phyloP scores from a whole-genome alignment of 2,329 filamentous ascomycete genomes.

The Beauveria rudraprayagi region DNA sequence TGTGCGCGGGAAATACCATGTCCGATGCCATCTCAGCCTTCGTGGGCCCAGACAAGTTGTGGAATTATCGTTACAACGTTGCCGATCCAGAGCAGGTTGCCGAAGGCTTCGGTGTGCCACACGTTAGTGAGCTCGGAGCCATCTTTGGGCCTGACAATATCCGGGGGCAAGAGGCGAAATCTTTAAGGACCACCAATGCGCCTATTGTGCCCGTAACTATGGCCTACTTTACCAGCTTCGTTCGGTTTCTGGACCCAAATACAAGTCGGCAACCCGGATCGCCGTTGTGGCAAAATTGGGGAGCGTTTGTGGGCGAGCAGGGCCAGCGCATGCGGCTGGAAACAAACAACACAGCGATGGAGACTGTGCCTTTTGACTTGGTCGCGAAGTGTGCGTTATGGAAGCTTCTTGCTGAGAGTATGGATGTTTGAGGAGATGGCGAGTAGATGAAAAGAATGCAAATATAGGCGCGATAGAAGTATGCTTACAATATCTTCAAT shows the following conservation, averaged over 20 bases:
- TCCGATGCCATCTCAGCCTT: conserved; percentile 10
- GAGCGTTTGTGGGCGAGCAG: neutral
- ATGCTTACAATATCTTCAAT: neutral
- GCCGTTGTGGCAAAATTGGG: conserved; percentile 36
- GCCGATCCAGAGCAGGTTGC: conserved; percentile 27
- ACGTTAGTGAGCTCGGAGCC: conserved; percentile 39
- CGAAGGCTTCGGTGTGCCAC: conserved; percentile 38
- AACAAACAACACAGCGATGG: conserved; percentile 30
- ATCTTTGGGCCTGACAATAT: conserved; percentile 36
- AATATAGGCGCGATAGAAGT: neutral
- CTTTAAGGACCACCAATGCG: conserved; percentile 38
- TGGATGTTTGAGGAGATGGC: conserved; percentile 10
- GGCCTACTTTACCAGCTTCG: conserved; percentile 44
- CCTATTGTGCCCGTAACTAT: conserved; percentile 38
- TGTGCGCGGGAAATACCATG: conserved; percentile 34
- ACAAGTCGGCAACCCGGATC: conserved; percentile 22
- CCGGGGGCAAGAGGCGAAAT: conserved; percentile 18
- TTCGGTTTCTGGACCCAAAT: conserved; percentile 37
- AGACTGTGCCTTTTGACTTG: conserved; percentile 26
- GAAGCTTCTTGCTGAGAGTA: conserved; percentile 25
- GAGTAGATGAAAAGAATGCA: neutral
- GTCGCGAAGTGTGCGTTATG: conserved; percentile 31
- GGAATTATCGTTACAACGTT: conserved; percentile 44
- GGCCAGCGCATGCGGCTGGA: conserved; percentile 29
- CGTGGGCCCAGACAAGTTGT: conserved; percentile 21